These are phyloP conservation scores for Russula compacta DNA, from an alignment of 768 basidiomycete species.

Conservation along the genomic window DNA sequence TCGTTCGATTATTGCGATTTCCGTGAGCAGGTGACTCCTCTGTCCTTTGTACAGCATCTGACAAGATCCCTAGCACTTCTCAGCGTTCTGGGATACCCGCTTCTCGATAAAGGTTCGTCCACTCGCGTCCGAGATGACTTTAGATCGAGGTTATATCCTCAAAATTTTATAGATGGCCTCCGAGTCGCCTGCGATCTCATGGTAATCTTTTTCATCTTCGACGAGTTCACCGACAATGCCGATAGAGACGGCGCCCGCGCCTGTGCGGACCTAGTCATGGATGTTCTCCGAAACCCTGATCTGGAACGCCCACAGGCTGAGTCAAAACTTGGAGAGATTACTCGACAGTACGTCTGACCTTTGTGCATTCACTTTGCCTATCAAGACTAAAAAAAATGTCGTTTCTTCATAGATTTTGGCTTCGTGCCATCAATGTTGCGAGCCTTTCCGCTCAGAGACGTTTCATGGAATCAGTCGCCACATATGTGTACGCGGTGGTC, in stretches of 20 bases:
- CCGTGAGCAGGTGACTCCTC: constrained; percentile 23
- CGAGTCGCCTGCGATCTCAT: constrained; percentile 41
- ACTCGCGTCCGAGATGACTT: background rate
- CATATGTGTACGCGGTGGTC: constrained; percentile 32
- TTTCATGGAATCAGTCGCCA: constrained; percentile 32
- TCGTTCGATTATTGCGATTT: constrained; percentile 37
- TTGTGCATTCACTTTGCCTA: too few species aligned
- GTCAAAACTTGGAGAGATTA: constrained; percentile 33
- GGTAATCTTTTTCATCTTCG: constrained; percentile 42
- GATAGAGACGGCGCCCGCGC: constrained; percentile 25
- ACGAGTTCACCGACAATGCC: constrained; percentile 41
- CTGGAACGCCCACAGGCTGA: constrained; percentile 30
- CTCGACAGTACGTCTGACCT: constrained; percentile 30
- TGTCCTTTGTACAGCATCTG: background rate
- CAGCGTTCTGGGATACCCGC: constrained; percentile 33
- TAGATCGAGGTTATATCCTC: background rate
- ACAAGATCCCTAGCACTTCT: constrained; percentile 26
- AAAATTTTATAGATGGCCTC: constrained; percentile 20
- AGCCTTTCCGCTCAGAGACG: constrained; percentile 24
- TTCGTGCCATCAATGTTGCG: constrained; percentile 22
- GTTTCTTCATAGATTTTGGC: constrained; percentile 29
- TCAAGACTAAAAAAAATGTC: background rate
- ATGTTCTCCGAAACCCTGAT: constrained; percentile 33
- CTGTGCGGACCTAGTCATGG: constrained; percentile 31
- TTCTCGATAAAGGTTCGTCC: constrained; percentile 27